Evolutionary conservation across 371 early-diverging fungal species (phyloP).

Genomic region (Actinomortierella ambigua): DNA sequence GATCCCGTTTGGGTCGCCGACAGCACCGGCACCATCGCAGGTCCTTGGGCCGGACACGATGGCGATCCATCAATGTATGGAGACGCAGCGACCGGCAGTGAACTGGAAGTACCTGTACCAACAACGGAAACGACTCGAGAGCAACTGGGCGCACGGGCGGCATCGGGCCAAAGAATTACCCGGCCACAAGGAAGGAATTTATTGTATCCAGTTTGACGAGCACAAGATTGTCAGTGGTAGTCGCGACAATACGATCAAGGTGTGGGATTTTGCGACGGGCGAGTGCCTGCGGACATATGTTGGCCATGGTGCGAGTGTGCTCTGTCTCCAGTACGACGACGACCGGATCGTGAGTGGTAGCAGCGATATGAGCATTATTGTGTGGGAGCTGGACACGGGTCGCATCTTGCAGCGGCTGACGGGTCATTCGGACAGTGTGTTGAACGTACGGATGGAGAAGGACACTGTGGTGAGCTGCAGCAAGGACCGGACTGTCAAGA

Average conservation of each 20-base stretch:
- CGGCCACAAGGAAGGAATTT: constrained; percentile 91
- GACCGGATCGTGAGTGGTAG: constrained; percentile 82
- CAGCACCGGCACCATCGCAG: constrained; percentile 26
- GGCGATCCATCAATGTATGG: constrained; percentile 35
- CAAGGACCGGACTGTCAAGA: constrained; percentile 85
- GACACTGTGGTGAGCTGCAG: constrained; percentile 80
- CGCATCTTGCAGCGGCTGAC: constrained; percentile 56
- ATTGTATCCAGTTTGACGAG: constrained; percentile 86
- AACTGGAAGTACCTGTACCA: constrained; percentile 75
- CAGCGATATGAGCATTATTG: constrained; percentile 78
- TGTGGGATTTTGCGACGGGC: constrained; percentile 80
- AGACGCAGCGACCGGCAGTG: constrained; percentile 46
- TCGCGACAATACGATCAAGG: constrained; percentile 79
- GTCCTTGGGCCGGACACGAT: constrained; percentile 14
- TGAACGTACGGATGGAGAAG: constrained; percentile 69
- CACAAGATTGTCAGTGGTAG: constrained; percentile 79
- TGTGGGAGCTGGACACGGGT: constrained; percentile 80
- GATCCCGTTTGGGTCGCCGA: constrained; percentile 12
- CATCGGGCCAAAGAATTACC: constrained; percentile 63
- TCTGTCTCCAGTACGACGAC: constrained; percentile 82
- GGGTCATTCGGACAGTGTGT: constrained; percentile 73
- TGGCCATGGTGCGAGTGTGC: constrained; percentile 84
- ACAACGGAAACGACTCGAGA: constrained; percentile 58
- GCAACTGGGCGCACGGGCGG: constrained; percentile 72
- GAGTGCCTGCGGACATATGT: constrained; percentile 60